These are phyloP conservation scores for Pseudocercospora ulei DNA, from an alignment of 2,329 filamentous ascomycete genomes.

Conservation along the genomic window DNA sequence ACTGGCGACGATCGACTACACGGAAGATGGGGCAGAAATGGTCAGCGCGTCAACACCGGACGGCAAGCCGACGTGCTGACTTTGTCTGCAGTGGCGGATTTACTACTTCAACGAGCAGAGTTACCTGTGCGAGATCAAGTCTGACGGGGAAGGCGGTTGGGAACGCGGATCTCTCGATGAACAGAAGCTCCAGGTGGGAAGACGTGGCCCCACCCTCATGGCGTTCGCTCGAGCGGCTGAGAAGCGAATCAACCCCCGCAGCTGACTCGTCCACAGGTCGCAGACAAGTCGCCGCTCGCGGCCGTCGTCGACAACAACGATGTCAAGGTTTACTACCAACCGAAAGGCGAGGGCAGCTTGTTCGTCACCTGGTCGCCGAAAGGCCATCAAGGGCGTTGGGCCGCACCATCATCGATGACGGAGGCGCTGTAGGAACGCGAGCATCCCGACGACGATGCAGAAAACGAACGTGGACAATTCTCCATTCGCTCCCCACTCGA, in stretches of 20 bases:
- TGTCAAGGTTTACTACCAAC: constrained; percentile 8
- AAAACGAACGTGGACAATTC: too few species aligned
- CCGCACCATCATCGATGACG: constrained; percentile 3
- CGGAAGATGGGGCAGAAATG: constrained; percentile 1
- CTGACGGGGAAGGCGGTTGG: constrained; percentile 4
- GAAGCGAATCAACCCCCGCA: too few species aligned
- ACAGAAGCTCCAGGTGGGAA: not conserved
- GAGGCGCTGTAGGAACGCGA: constrained; percentile 2
- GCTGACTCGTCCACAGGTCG: constrained; percentile 1
- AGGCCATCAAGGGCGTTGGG: constrained; percentile 1
- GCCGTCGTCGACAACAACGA: constrained; percentile 1
- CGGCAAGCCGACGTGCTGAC: not conserved
- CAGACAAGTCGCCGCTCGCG: constrained; percentile 2
- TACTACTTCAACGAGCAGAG: constrained; percentile 4
- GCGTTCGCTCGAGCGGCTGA: too few species aligned
- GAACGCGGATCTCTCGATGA: constrained; percentile 4
- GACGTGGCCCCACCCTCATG: too few species aligned
- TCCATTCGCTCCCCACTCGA: too few species aligned
- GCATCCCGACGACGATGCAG: too few species aligned
- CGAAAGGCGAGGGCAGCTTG: not conserved
- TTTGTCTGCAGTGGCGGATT: constrained; percentile 3
- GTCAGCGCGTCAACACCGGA: not conserved
- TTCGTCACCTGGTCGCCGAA: constrained; percentile 6
- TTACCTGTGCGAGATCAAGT: constrained; percentile 5
- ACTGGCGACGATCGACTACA: constrained; percentile 2